phyloP scores from a whole-genome alignment of 1,139 yeast species.

The Trichomonascaceae sp. region DNA sequence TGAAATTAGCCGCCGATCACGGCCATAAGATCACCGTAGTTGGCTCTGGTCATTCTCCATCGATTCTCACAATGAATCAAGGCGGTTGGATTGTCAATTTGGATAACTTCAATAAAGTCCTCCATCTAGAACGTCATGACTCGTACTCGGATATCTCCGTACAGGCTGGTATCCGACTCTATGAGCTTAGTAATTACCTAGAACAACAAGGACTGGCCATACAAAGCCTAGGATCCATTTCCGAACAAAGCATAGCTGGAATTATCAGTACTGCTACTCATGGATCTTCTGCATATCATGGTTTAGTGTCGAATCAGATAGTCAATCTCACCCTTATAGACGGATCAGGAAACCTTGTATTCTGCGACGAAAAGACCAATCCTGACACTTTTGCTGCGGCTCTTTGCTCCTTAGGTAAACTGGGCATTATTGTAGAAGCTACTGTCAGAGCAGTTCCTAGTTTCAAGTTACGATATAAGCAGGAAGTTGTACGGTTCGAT shows the following conservation, averaged over 20 bases:
- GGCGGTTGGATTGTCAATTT: constrained; percentile 82
- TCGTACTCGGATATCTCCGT: constrained; percentile 84
- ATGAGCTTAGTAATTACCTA: constrained; percentile 64
- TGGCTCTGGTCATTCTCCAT: constrained; percentile 95
- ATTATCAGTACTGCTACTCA: constrained; percentile 95
- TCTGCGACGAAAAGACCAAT: constrained; percentile 63
- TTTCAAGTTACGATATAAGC: constrained; percentile 73
- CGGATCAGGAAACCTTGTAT: constrained; percentile 62
- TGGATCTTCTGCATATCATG: constrained; percentile 91
- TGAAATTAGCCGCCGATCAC: constrained; percentile 54
- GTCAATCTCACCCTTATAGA: constrained; percentile 64
- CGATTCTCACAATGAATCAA: constrained; percentile 75
- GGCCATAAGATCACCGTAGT: constrained; percentile 73
- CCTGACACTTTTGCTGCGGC: constrained; percentile 80
- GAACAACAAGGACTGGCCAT: constrained; percentile 64
- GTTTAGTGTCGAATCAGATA: constrained; percentile 80
- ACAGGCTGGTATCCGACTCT: constrained; percentile 86
- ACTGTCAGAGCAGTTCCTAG: constrained; percentile 80
- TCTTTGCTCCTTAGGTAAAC: constrained; percentile 77
- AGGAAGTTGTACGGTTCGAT: constrained; percentile 74
- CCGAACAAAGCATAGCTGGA: constrained; percentile 92
- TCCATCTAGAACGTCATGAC: constrained; percentile 43
- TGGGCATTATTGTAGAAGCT: constrained; percentile 85
- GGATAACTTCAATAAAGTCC: constrained; percentile 56
- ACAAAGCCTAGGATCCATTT: constrained; percentile 89